phyloP scores from a whole-genome alignment of 2,329 filamentous ascomycete genomes.

The Colletotrichum sp. region DNA sequence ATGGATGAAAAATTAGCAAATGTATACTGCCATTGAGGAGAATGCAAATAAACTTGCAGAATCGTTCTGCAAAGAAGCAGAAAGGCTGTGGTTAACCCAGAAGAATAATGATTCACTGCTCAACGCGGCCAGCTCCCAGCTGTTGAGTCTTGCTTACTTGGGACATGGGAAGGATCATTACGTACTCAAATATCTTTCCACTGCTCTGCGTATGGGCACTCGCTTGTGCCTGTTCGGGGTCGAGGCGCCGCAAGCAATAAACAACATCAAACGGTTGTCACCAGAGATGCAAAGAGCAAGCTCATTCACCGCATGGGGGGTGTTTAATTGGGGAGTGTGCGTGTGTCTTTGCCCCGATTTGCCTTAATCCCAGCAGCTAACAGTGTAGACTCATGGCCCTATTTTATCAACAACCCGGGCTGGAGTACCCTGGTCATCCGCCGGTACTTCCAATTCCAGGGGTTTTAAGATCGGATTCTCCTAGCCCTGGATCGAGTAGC shows the following conservation, averaged over 20 bases:
- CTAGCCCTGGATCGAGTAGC: background rate
- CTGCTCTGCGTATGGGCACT: constrained; percentile 33
- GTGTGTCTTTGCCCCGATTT: background rate
- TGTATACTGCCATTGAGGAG: constrained; percentile 36
- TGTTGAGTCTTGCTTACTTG: constrained; percentile 38
- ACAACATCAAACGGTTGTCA: constrained; percentile 13
- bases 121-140: constrained; percentile 33
- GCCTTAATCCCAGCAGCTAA: background rate
- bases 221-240: constrained; percentile 34
- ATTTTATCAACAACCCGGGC: constrained; percentile 37
- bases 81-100: constrained; percentile 28
- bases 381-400: constrained; percentile 30
- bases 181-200: constrained; percentile 32
- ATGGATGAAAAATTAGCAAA: constrained; percentile 30
- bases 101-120: constrained; percentile 17
- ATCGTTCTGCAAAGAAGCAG: constrained; percentile 30
- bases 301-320: constrained; percentile 31
- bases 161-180: constrained; percentile 39
- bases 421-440: constrained; percentile 11
- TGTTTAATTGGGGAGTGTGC: constrained; percentile 44
- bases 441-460: constrained; percentile 26
- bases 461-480: background rate
- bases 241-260: background rate
- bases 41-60: constrained; percentile 19
- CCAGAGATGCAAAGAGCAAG: constrained; percentile 11